Percentiles rank a stretch among this genome's conserved stretches.
These are phyloP conservation scores for Erythrophleum fordii DNA, from an alignment of 306 rosid genomes.

Conservation along the genomic window DNA sequence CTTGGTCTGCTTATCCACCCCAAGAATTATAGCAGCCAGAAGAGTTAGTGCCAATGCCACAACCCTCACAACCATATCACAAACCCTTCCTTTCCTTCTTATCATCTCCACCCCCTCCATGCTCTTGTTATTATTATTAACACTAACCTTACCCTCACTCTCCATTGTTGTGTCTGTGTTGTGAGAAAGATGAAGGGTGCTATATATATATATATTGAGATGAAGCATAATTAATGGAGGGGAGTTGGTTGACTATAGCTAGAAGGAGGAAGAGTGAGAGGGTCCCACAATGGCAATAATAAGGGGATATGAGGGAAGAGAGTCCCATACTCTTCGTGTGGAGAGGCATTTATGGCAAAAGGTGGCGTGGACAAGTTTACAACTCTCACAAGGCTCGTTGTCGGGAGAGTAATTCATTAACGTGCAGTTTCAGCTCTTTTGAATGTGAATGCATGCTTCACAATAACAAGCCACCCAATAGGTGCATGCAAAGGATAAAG, in stretches of 20 bases:
- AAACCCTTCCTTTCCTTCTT: not conserved
- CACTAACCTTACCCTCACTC: too few relatives aligned
- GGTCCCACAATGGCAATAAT: too few relatives aligned
- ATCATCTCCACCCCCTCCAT: not conserved
- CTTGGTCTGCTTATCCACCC: constrained; percentile 53
- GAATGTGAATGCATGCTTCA: too few relatives aligned
- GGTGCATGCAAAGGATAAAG: too few relatives aligned
- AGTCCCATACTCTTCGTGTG: not conserved
- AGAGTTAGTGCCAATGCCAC: constrained; percentile 54
- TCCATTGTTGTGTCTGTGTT: not conserved
- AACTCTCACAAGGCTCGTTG: too few relatives aligned
- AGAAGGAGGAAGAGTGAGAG: too few relatives aligned
- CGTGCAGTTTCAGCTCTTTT: too few relatives aligned
- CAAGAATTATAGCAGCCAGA: constrained; percentile 57
- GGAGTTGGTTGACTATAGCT: too few relatives aligned
- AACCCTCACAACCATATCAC: constrained; percentile 57
- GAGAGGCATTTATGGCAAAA: not conserved
- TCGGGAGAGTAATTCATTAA: too few relatives aligned
- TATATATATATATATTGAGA: too few relatives aligned
- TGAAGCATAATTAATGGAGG: too few relatives aligned
- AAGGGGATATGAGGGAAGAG: not conserved
- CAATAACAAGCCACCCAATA: too few relatives aligned
- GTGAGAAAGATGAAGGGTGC: not conserved
- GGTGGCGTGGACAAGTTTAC: not conserved
- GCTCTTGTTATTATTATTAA: not conserved